Base-by-base conservation (phyloP, 2,329 filamentous ascomycete genomes). In the Dactylellina drechsleri region DNA sequence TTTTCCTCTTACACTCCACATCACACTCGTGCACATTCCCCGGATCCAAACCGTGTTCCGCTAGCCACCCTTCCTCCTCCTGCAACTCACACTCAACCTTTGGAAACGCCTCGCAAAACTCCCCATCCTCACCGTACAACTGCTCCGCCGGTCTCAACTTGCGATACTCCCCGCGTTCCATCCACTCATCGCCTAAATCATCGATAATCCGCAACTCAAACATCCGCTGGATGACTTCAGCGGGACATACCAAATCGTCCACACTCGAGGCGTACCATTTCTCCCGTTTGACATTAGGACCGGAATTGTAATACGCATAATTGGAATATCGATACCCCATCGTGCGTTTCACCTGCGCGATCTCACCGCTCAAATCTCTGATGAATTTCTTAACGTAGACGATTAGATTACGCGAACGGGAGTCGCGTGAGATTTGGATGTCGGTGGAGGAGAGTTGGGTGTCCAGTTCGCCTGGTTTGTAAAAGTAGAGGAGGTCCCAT, bases 401-500 rank as follows among this genome's bases (percentile, higher is more conserved):
- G 36, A 75, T 8, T 2, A 75, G 28, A 0, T 16, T 1, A 0
- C 23, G 3, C 0, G 57, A 16, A 12, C 64, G 64, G 20, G 41
- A 13, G 0, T 68, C 64, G 0, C 16, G 50, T 26, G 45, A 31
- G 56, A 64, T 23, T 23, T 62, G 58, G 15, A 62, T 18, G 13
- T 28, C 16, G 0, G 57, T 62, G 7, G 52, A 18, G 16, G 47
- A 10, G 31, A 68, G 65, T 26, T 75, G 71, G 6, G 18, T 0
- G 15, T 59, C 20, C 1, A 75, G 58, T 1, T n/a, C 6, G 15
- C 64, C 71, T 4, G 71, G 64, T 56, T 60, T 75, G 71, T 57
- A 75, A 52, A 75, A 60, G 41, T 18, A 75, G 0, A 68, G 26
- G 12, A 64, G 45, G 40, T 68, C 71, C 64, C 64, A 75, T 54